phyloP scores from a whole-genome alignment of 345 rosid genomes.

The Cardiospermum halicacabum region DNA sequence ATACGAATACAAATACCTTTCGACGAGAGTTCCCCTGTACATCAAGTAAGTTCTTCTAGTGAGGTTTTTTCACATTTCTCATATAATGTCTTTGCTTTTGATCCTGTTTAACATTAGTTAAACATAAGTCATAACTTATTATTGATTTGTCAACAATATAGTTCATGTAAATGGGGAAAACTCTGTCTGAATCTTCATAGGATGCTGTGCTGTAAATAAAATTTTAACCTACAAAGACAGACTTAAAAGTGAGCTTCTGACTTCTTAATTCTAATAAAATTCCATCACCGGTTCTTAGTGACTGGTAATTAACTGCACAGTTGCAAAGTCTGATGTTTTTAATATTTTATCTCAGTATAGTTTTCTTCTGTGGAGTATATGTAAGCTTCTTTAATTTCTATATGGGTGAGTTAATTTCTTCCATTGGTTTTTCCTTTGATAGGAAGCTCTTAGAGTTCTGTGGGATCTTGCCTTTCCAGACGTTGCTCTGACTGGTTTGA shows the following conservation, averaged over 20 bases:
- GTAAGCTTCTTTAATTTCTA: background rate
- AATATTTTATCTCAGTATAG: background rate
- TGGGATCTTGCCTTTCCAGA: slow-evolving; percentile 79
- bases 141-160: background rate
- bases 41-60: slow-evolving; percentile 52
- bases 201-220: background rate
- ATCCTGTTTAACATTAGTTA: background rate
- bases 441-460: slow-evolving; percentile 83
- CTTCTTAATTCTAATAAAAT: slow-evolving; percentile 5
- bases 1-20: slow-evolving; percentile 67
- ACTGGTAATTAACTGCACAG: slow-evolving; percentile 2
- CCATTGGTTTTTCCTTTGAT: slow-evolving; percentile 16
- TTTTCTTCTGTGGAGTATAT: background rate
- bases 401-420: background rate
- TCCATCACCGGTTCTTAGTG: background rate
- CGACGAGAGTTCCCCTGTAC: slow-evolving; percentile 81
- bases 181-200: background rate
- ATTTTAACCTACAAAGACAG: background rate
- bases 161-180: background rate
- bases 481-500: slow-evolving; percentile 54
- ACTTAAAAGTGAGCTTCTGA: background rate
- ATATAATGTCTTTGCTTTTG: background rate
- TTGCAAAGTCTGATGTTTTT: background rate
- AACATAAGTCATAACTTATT: background rate
- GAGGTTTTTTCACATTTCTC: background rate